Evolutionary conservation across 2,329 filamentous ascomycete genomes (phyloP).

Genomic region (Tolypocladium pustulatum): DNA sequence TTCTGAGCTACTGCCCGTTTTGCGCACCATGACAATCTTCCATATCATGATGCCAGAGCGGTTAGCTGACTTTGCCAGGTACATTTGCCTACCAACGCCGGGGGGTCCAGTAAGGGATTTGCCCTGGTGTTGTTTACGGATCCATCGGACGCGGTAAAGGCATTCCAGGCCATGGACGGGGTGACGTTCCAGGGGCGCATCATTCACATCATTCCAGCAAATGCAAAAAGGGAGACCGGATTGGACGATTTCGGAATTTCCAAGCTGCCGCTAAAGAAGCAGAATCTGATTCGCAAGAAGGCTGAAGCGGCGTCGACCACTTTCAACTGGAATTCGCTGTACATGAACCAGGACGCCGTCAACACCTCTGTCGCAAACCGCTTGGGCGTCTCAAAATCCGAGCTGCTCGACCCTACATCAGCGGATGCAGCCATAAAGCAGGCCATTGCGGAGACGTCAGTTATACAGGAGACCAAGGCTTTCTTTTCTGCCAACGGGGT

Average conservation of each 20-base stretch:
- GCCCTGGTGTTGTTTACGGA: slow-evolving; percentile 74
- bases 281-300: slow-evolving; percentile 80
- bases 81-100: slow-evolving; percentile 68
- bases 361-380: slow-evolving; percentile 81
- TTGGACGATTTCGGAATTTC: slow-evolving; percentile 84
- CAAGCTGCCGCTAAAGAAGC: slow-evolving; percentile 88
- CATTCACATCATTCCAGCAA: slow-evolving; percentile 78
- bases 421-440: slow-evolving; percentile 92
- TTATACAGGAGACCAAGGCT: slow-evolving; percentile 91
- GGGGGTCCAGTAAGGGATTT: slow-evolving; percentile 76
- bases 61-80: slow-evolving; percentile 48
- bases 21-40: slow-evolving; percentile 10
- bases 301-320: slow-evolving; percentile 64
- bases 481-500: slow-evolving; percentile 85
- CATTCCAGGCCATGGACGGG: slow-evolving; percentile 71
- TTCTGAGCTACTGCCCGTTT: slow-evolving; percentile 47
- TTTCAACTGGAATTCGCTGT: slow-evolving; percentile 99
- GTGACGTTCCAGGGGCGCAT: slow-evolving; percentile 87
- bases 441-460: slow-evolving; percentile 88
- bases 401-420: slow-evolving; percentile 89
- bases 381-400: slow-evolving; percentile 81
- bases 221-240: slow-evolving; percentile 68
- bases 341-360: slow-evolving; percentile 94
- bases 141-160: slow-evolving; percentile 61
- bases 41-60: slow-evolving; percentile 6